Conservation (phyloP, 2,329 filamentous ascomycete genomes). For the Colletotrichum eremochloae region DNA sequence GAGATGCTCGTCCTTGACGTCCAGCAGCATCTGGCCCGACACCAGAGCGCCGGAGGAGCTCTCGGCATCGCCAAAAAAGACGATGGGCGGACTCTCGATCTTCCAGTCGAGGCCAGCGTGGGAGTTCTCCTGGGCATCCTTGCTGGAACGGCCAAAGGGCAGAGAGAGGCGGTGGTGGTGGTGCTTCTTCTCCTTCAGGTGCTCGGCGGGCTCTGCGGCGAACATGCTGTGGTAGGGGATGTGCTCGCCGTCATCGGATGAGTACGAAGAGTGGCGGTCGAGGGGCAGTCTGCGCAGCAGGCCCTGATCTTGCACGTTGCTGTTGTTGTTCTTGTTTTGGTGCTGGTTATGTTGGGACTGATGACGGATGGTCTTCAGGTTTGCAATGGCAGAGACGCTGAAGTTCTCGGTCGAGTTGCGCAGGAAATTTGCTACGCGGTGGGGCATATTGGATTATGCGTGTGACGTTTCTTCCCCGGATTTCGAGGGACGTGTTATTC, state of each 20-base stretch:
- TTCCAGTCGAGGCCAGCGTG: slow-evolving; percentile 64
- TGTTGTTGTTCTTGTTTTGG: slow-evolving; percentile 15
- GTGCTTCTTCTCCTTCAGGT: slow-evolving; percentile 53
- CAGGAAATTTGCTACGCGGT: slow-evolving; percentile 70
- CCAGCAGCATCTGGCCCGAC: slow-evolving; percentile 83
- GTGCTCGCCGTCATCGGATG: slow-evolving; percentile 41
- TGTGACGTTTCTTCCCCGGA: slow-evolving; percentile 29
- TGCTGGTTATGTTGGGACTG: slow-evolving; percentile 32
- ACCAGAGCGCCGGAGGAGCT: slow-evolving; percentile 87
- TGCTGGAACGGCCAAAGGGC: slow-evolving; percentile 53
- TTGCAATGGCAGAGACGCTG: slow-evolving; percentile 54
- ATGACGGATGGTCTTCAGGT: slow-evolving; percentile 59
- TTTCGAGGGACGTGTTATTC: slow-evolving; percentile 12
- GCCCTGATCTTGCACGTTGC: slow-evolving; percentile 30
- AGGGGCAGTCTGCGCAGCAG: slow-evolving; percentile 28
- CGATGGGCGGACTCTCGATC: slow-evolving; percentile 88
- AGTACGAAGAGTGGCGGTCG: slow-evolving; percentile 41
- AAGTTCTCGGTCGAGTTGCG: slow-evolving; percentile 66
- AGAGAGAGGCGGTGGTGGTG: slow-evolving; percentile 54
- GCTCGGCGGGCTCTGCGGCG: slow-evolving; percentile 37
- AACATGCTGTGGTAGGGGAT: slow-evolving; percentile 42
- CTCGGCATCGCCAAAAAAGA: slow-evolving; percentile 83
- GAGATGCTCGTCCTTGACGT: slow-evolving; percentile 74
- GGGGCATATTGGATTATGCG: slow-evolving; percentile 62
- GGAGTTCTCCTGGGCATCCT: slow-evolving; percentile 55